Conservation (phyloP, 1,284 basidiomycete genomes). For the Irpex sp. region DNA sequence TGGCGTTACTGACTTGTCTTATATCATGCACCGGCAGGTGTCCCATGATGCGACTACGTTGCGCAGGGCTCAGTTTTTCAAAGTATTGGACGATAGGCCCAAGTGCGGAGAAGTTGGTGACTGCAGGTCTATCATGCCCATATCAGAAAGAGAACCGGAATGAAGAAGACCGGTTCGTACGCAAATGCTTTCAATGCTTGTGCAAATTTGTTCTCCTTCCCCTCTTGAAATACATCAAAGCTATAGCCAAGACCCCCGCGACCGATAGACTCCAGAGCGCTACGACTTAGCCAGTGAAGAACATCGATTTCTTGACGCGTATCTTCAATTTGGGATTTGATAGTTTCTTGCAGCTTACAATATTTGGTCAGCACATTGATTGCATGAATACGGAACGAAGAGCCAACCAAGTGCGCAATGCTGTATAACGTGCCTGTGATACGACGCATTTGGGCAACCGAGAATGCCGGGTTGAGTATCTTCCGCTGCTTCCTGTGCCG, state of each 20-base stretch:
- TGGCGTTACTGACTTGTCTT: background rate
- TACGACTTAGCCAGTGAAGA: conserved; percentile 22
- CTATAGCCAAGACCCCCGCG: conserved; percentile 26
- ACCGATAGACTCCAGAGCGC: conserved; percentile 27
- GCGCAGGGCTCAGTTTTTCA: background rate
- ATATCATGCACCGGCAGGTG: background rate
- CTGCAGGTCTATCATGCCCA: background rate
- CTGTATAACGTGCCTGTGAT: conserved; percentile 12
- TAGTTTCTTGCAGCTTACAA: conserved; percentile 13
- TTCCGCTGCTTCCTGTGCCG: conserved; percentile 10
- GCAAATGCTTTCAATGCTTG: conserved; percentile 19
- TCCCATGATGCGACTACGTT: background rate
- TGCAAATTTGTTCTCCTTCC: conserved; percentile 18
- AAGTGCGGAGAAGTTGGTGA: background rate
- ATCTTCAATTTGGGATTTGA: conserved; percentile 6
- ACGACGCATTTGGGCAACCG: conserved; percentile 14
- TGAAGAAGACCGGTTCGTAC: conserved; percentile 9
- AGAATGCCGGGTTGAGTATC: conserved; percentile 17
- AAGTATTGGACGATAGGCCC: background rate
- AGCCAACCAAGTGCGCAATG: conserved; percentile 1
- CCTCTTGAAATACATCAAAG: conserved; percentile 20
- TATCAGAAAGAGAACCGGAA: background rate
- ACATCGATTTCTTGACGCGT: conserved; percentile 21
- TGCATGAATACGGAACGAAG: background rate
- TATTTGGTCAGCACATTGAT: background rate